Conservation (phyloP, 2,329 filamentous ascomycete species). For the Colletotrichum melonis region DNA sequence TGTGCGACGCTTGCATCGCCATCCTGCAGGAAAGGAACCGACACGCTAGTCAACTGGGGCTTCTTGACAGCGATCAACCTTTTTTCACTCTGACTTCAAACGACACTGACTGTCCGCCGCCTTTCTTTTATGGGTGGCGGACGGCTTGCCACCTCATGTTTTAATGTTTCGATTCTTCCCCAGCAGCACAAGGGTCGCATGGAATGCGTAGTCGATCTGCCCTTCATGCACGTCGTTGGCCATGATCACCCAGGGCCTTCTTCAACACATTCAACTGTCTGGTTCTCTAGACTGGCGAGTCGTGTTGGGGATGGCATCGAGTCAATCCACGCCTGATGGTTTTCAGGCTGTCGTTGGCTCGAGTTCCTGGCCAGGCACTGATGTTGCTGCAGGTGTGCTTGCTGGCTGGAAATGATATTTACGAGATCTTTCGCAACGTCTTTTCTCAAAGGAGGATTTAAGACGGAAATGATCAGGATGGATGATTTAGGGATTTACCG, state of each 20-base stretch:
- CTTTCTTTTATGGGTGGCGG: not conserved
- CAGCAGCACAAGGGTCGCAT: conserved; percentile 24
- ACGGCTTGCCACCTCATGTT: not conserved
- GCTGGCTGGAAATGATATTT: conserved; percentile 25
- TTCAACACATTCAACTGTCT: not conserved
- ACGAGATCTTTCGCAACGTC: conserved; percentile 18
- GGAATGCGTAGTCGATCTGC: conserved; percentile 22
- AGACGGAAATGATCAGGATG: conserved; percentile 15
- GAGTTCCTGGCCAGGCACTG: not conserved
- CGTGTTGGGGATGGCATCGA: not conserved
- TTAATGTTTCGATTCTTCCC: conserved; percentile 34
- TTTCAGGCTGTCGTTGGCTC: not conserved
- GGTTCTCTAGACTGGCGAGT: not conserved
- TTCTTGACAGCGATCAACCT: conserved; percentile 28
- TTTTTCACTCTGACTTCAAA: conserved; percentile 12
- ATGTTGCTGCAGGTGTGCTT: conserved; percentile 13
- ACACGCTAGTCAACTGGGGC: conserved; percentile 23
- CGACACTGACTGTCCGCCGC: not conserved
- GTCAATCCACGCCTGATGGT: not conserved
- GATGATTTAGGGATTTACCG: conserved; percentile 31
- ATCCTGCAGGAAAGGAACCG: conserved; percentile 34
- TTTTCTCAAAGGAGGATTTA: not conserved
- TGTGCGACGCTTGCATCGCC: conserved; percentile 31
- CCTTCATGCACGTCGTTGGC: not conserved
- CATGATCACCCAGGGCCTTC: not conserved